These are phyloP conservation scores for Eremothecium cymbalariae DNA, from an alignment of 1,139 yeast species.

Conservation along the genomic window DNA sequence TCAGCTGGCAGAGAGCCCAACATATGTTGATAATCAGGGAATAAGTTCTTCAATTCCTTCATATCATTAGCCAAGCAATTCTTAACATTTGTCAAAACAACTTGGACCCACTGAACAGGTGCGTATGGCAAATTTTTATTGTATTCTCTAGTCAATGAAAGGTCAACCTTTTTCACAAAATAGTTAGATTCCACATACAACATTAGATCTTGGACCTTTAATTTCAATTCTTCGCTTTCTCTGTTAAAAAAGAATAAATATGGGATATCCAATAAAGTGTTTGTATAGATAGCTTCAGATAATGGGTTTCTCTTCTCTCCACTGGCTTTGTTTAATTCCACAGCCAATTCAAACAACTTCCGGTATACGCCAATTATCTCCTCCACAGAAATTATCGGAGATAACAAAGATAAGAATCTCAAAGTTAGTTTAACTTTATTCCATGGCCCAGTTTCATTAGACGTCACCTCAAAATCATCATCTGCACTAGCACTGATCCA, in stretches of 20 bases:
- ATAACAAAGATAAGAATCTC: slow-evolving; percentile 59
- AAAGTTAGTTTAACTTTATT: slow-evolving; percentile 61
- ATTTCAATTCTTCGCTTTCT: slow-evolving; percentile 31
- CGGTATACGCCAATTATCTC: slow-evolving; percentile 45
- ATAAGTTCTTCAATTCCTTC: slow-evolving; percentile 33
- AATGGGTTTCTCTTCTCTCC: slow-evolving; percentile 43
- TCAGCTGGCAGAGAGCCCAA: slow-evolving; percentile 23
- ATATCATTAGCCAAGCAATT: slow-evolving; percentile 32
- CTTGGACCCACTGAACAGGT: slow-evolving; percentile 43
- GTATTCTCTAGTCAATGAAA: slow-evolving; percentile 23
- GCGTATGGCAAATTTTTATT: slow-evolving; percentile 44
- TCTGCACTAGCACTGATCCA: slow-evolving; percentile 37
- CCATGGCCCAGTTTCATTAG: slow-evolving; percentile 56
- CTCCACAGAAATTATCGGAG: slow-evolving; percentile 52
- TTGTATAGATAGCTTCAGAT: slow-evolving; percentile 62
- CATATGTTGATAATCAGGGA: slow-evolving; percentile 27
- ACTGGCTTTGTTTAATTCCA: slow-evolving; percentile 42
- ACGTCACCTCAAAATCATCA: slow-evolving; percentile 21
- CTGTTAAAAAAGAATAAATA: slow-evolving; percentile 47
- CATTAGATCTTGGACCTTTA: slow-evolving; percentile 39
- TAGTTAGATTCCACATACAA: slow-evolving; percentile 36
- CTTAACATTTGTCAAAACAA: slow-evolving; percentile 50
- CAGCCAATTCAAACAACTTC: slow-evolving; percentile 49
- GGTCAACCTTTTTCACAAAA: slow-evolving; percentile 16
- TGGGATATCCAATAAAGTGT: slow-evolving; percentile 61